Conservation (phyloP, 2,329 filamentous ascomycete genomes). For the Massarina eburnea region DNA sequence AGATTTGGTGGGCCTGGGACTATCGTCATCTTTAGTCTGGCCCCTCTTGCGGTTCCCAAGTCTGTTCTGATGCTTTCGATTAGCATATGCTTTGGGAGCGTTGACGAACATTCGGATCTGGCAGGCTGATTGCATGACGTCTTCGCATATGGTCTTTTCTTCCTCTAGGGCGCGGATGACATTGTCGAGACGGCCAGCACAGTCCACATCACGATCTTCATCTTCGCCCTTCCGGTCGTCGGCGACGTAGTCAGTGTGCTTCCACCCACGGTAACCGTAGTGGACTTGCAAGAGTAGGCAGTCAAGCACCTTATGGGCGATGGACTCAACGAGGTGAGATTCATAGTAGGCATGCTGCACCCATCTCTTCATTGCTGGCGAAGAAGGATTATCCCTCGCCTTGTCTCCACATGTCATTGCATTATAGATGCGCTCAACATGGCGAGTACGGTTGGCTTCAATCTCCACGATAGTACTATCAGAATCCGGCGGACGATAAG, state of each 20-base stretch:
- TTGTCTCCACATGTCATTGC: constrained; percentile 34
- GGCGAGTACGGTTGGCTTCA: constrained; percentile 17
- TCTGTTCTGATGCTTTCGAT: constrained; percentile 36
- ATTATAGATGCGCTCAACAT: constrained; percentile 33
- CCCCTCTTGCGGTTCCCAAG: constrained; percentile 39
- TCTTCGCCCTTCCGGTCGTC: constrained; percentile 39
- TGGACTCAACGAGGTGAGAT: constrained; percentile 32
- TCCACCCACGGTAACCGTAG: constrained; percentile 37
- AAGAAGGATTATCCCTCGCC: constrained; percentile 32
- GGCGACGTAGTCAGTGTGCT: constrained; percentile 38
- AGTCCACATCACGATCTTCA: constrained; percentile 35
- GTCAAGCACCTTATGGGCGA: constrained; percentile 38
- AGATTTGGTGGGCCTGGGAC: constrained; percentile 10
- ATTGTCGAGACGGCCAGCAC: constrained; percentile 30
- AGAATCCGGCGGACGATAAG: constrained; percentile 23
- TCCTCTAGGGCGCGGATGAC: constrained; percentile 33
- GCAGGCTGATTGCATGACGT: constrained; percentile 38
- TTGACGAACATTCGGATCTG: constrained; percentile 43
- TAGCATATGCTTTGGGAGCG: constrained; percentile 36
- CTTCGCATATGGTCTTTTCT: constrained; percentile 42
- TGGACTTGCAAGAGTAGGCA: constrained; percentile 32
- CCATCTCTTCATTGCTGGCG: constrained; percentile 39
- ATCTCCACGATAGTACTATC: constrained; percentile 27
- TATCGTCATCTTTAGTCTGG: constrained; percentile 7
- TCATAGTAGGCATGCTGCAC: constrained; percentile 32